These are phyloP conservation scores for Skeletonema potamos DNA, from an alignment of 108 stramenopile genomes.

Conservation along the genomic window DNA sequence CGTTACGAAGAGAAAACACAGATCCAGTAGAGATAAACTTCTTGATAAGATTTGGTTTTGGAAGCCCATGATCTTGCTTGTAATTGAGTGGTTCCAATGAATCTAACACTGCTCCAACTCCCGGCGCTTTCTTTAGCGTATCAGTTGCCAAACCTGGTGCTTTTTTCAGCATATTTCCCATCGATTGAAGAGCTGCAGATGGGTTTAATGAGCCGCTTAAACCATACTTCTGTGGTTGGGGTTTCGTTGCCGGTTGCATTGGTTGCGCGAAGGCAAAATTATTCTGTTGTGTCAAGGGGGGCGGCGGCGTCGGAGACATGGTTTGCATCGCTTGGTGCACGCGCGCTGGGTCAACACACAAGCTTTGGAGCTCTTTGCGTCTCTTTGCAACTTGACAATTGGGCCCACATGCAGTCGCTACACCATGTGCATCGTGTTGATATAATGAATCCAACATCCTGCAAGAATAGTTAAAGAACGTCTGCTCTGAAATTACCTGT, in stretches of 20 bases:
- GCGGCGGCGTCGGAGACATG: background rate
- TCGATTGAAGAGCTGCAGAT: background rate
- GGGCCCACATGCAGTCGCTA: slow-evolving; percentile 23
- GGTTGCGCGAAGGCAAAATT: background rate
- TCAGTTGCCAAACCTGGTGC: background rate
- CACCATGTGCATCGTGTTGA: slow-evolving; percentile 5
- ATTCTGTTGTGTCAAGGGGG: background rate
- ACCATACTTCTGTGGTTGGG: background rate
- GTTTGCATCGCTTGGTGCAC: slow-evolving; percentile 18
- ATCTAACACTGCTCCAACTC: background rate
- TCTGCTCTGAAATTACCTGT: slow-evolving; percentile 36
- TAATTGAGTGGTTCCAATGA: background rate
- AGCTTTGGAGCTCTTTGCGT: slow-evolving; percentile 25
- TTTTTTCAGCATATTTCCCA: background rate
- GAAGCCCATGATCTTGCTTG: background rate
- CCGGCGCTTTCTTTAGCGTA: background rate
- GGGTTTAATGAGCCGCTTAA: background rate
- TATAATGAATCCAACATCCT: slow-evolving; percentile 32
- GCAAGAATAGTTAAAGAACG: slow-evolving; percentile 28
- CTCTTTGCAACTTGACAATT: slow-evolving; percentile 33
- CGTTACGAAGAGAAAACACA: slow-evolving; percentile 11
- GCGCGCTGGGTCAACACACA: slow-evolving; percentile 8
- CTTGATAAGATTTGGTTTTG: background rate
- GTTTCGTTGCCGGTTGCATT: background rate
- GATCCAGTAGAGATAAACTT: slow-evolving; percentile 1